Evolutionary conservation across 1,284 basidiomycete genomes (phyloP).

Genomic region (Neolentinus lepideus): DNA sequence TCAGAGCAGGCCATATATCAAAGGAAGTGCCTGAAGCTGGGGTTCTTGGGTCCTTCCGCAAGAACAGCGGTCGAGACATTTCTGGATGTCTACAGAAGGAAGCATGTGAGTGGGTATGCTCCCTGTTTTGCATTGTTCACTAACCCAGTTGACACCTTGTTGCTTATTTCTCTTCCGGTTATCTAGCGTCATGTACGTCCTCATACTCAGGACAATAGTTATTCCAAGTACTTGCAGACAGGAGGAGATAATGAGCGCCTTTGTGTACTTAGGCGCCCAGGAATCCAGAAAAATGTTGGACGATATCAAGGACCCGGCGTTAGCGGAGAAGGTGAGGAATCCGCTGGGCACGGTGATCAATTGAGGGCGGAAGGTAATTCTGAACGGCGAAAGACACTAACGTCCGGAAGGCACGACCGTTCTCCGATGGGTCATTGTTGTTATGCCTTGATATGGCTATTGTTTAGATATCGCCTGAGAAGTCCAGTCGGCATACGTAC

Average conservation of each 20-base stretch:
- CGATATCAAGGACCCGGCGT: neutral
- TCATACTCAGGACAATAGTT: neutral
- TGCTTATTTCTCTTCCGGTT: neutral
- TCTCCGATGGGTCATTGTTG: neutral
- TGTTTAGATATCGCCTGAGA: neutral
- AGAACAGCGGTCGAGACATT: neutral
- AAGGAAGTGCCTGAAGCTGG: neutral
- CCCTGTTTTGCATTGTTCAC: neutral
- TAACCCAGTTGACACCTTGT: neutral
- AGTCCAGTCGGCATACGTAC: neutral
- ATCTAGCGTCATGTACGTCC: neutral
- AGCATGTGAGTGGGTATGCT: neutral
- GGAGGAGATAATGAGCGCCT: neutral
- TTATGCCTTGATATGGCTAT: neutral
- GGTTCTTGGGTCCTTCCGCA: neutral
- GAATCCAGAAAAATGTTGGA: neutral
- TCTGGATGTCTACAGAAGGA: neutral
- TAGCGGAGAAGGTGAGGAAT: neutral
- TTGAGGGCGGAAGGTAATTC: neutral
- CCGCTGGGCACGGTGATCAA: neutral
- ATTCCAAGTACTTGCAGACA: neutral
- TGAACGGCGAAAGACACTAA: neutral
- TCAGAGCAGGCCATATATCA: neutral
- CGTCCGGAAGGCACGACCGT: neutral
- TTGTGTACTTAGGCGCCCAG: neutral